Evolutionary conservation across 345 rosid genomes (phyloP), one percentile per base, ranked within the genome.

Genomic region (Citrus medica): DNA sequence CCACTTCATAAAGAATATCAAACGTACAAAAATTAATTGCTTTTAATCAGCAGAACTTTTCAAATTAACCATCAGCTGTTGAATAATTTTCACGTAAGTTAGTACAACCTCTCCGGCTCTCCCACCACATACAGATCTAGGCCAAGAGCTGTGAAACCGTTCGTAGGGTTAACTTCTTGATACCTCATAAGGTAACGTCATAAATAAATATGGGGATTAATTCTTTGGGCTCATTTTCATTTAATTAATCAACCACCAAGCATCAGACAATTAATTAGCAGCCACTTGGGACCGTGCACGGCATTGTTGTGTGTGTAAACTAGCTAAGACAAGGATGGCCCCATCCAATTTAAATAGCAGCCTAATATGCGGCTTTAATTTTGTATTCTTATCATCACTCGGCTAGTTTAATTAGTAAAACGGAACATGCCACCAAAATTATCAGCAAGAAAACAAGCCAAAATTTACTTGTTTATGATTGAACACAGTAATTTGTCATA

Each of bases 31-130:
- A 40, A 17, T 46, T 76, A 30, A 17, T 70, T 76, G 65, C 75
- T 62, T 78, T 27, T 4, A 62, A 62, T 63, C 70, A 69, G 68
- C 48, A 42, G 73, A 69, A 33, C 68, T 21, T 58, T 79, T 38
- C 24, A 46, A 28, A 48, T 48, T 27, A 30, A 46, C n/a, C 38
- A 60, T 51, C 79, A 12, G 66, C 56, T 68, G 68, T 74, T n/a
- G 13, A 1, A 58, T 64, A 40, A 74, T 60, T 61, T 69, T 48
- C 53, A 30, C 71, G 28, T 40, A 21, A 19, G 38, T 30, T 32
- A 55, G 1, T 3, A 4, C 2, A n/a, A n/a, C 25, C 25, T n/a
- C 24, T 37, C 7, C 27, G 12, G 14, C 25, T n/a, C 24, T 37
- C 7, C 27, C 16, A 42, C 14, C 14, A 42, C 48, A 42, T 10